These are phyloP conservation scores for Phytophthora cactorum DNA, from an alignment of 352 stramenopile species.

Conservation along the genomic window DNA sequence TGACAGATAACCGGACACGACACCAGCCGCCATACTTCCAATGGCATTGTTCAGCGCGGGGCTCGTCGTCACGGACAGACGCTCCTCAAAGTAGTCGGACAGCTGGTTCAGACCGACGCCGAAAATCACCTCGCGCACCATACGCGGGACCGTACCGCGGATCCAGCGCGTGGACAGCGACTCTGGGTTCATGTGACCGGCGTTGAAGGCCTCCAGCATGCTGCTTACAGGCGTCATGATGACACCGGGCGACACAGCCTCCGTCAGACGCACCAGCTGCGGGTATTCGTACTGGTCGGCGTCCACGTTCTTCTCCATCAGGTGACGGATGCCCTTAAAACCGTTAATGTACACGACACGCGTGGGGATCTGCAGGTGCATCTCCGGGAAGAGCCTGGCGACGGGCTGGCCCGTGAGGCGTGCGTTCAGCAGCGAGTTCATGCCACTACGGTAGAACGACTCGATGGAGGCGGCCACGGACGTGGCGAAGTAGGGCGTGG, in stretches of 20 bases:
- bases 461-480: slow-evolving; percentile 92
- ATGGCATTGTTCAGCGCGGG: slow-evolving; percentile 88
- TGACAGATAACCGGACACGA: slow-evolving; percentile 93
- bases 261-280: slow-evolving; percentile 73
- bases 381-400: slow-evolving; percentile 92
- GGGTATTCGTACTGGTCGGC: slow-evolving; percentile 86
- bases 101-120: slow-evolving; percentile 94
- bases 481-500: slow-evolving; percentile 90
- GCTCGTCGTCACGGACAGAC: slow-evolving; percentile 71
- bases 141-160: slow-evolving; percentile 84
- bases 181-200: slow-evolving; percentile 94
- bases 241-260: slow-evolving; percentile 89
- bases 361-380: slow-evolving; percentile 94
- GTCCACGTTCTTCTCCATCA: slow-evolving; percentile 88
- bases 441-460: slow-evolving; percentile 92
- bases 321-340: slow-evolving; percentile 91
- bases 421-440: slow-evolving; percentile 94
- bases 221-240: slow-evolving; percentile 94
- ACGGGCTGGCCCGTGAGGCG: slow-evolving; percentile 82
- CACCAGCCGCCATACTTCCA: slow-evolving; percentile 88
- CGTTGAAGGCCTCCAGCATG: slow-evolving; percentile 93
- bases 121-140: slow-evolving; percentile 93
- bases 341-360: slow-evolving; percentile 94
- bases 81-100: slow-evolving; percentile 94
- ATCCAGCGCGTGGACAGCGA: slow-evolving; percentile 90